A percentile compares a stretch with the other conserved stretches of the same genome.
phyloP scores from a whole-genome alignment of 2,329 filamentous ascomycete species.

The Talaromyces islandicus region DNA sequence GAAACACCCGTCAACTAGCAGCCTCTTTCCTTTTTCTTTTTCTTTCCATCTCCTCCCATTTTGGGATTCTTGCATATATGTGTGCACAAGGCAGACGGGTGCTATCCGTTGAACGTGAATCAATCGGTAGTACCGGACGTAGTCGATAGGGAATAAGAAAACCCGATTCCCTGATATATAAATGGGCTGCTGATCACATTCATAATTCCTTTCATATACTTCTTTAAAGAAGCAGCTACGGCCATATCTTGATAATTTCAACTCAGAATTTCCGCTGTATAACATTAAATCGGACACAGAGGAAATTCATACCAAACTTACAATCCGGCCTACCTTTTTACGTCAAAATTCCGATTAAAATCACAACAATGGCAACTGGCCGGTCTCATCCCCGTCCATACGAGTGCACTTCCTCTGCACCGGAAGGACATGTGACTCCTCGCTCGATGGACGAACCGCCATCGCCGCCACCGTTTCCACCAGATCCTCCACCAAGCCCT shows the following conservation, averaged over 20 bases:
- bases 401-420: not conserved
- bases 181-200: not conserved
- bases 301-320: not conserved
- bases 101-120: not conserved
- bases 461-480: constrained; percentile 29
- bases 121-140: not conserved
- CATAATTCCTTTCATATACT: no score
- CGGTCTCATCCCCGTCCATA: not conserved
- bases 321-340: not conserved
- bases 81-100: not conserved
- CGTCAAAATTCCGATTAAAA: not conserved
- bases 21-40: not conserved
- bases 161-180: not conserved
- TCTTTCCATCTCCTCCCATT: not conserved
- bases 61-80: not conserved
- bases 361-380: not conserved
- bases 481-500: constrained; percentile 36
- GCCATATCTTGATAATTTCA: no score
- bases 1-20: not conserved
- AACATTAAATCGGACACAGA: no score
- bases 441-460: constrained; percentile 17
- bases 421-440: not conserved
- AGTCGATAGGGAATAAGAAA: not conserved
- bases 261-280: no score
- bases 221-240: not conserved